Evolutionary conservation across 1,284 basidiomycete species (phyloP).

Genomic region (Naganishia sp.): DNA sequence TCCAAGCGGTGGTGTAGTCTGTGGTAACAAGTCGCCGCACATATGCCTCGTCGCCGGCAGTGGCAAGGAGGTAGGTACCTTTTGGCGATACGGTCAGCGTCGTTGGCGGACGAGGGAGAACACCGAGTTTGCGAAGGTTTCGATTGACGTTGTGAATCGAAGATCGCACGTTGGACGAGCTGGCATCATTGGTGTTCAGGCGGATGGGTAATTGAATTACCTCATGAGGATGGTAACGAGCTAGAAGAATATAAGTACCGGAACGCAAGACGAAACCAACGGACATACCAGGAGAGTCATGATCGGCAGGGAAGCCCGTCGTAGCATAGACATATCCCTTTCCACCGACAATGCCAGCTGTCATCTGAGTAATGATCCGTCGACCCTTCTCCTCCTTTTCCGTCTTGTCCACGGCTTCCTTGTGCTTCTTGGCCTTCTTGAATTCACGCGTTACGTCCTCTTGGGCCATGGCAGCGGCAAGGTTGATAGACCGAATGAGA

Average conservation of each 20-base stretch:
- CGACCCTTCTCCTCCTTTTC: constrained; percentile 32
- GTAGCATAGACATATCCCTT: constrained; percentile 27
- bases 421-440: constrained; percentile 56
- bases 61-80: constrained; percentile 78
- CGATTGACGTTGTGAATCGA: constrained; percentile 20
- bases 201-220: constrained; percentile 25
- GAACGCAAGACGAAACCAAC: neutral
- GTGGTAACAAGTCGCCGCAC: constrained; percentile 59
- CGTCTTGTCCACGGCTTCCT: constrained; percentile 17
- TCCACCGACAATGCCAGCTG: constrained; percentile 16
- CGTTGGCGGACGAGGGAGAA: constrained; percentile 66
- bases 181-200: constrained; percentile 23
- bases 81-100: constrained; percentile 72
- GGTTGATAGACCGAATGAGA: constrained; percentile 72
- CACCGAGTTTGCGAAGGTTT: constrained; percentile 54
- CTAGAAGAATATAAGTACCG: neutral
- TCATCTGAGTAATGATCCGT: constrained; percentile 29
- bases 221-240: constrained; percentile 23
- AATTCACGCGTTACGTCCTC: constrained; percentile 61
- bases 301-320: constrained; percentile 12
- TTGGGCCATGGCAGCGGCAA: constrained; percentile 68
- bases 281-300: constrained; percentile 18
- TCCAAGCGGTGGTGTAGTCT: constrained; percentile 13
- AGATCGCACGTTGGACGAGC: constrained; percentile 24
- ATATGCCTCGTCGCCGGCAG: constrained; percentile 78